phyloP scores from a whole-genome alignment of 2,329 filamentous ascomycete genomes.

The Microdochium bolleyi region DNA sequence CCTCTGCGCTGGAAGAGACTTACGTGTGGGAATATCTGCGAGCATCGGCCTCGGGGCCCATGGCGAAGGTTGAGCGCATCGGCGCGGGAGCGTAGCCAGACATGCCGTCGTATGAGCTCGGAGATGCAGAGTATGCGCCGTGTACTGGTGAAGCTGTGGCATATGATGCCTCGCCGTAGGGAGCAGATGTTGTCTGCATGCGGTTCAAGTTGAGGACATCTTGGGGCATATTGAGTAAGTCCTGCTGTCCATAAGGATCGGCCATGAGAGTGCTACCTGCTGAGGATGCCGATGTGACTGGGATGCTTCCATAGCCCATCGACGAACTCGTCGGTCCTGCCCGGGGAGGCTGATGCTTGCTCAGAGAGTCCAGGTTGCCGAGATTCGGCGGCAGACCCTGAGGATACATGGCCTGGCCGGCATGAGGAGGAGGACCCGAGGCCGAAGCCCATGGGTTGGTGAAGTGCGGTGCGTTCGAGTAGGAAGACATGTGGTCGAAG shows the following conservation, averaged over 20 bases:
- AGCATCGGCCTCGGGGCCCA: constrained; percentile 47
- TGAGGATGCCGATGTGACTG: constrained; percentile 60
- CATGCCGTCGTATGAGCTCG: constrained; percentile 66
- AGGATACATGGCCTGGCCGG: constrained; percentile 58
- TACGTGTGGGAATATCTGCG: constrained; percentile 80
- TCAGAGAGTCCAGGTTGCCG: constrained; percentile 44
- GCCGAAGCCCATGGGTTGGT: constrained; percentile 79
- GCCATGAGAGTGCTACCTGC: constrained; percentile 61
- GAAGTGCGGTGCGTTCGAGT: constrained; percentile 66
- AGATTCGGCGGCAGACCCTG: constrained; percentile 51
- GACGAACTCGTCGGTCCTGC: constrained; percentile 51
- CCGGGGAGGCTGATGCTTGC: constrained; percentile 46
- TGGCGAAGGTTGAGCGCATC: constrained; percentile 48
- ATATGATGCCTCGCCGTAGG: constrained; percentile 64
- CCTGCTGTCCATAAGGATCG: constrained; percentile 51
- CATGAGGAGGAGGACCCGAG: constrained; percentile 38
- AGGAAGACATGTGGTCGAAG: constrained; percentile 72
- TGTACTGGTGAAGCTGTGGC: constrained; percentile 61
- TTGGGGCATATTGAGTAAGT: constrained; percentile 64
- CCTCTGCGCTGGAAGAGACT: constrained; percentile 47
- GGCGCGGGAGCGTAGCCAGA: constrained; percentile 61
- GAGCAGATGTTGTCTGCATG: constrained; percentile 51
- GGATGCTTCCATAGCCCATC: constrained; percentile 59
- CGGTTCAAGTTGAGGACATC: constrained; percentile 67
- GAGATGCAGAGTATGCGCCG: constrained; percentile 58